Evolutionary conservation across 768 basidiomycete species (phyloP), one percentile per base, ranked within the genome.

Genomic region (Kwoniella sp.): DNA sequence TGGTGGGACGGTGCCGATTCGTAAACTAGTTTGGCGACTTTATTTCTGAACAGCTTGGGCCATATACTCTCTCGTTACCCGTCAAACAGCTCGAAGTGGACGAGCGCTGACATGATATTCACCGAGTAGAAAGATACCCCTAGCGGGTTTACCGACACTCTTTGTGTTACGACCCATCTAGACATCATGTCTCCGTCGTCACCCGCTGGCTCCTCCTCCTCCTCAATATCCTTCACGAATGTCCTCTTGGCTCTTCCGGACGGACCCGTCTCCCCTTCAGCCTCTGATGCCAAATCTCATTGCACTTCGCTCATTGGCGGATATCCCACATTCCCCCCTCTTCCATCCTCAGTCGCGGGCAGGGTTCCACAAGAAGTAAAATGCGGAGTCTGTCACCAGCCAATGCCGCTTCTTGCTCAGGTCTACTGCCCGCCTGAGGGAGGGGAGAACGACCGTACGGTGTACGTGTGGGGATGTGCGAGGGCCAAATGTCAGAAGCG

Each of bases 361-460:
- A 28, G 46, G 17, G 26, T 60, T 10, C 67, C 69, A 3, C 32
- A 49, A 20, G 36, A 48, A 2, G 50, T 73, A 34, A 57, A 33
- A 20, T 73, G 72, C 42, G 57, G 56, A 11, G 32, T 65, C 14
- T 73, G 72, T 42, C 54, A 62, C 15, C 14, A 56, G 5, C 51
- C 67, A n/a, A 69, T 73, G 26, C 72, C 72, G 9, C 58, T 73
- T 2, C 41, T 73, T 19, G 58, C 65, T 7, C 72, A 73, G 47
- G 70, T 73, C 5, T 73, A 73, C 46, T 71, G 70, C 47, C 72
- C 72, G n/a, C 64, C 65, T 14, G 72, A 73, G 41, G 64, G 53
- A 8, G 72, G 72, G 6, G 69, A 70, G 56, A 73, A 73, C 37
- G 72, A 73, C 45, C 54, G 72, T 14, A 70, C 67, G 14, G 51